Evolutionary conservation across 768 basidiomycete genomes (phyloP).

Genomic region (Termitomyces sp.): DNA sequence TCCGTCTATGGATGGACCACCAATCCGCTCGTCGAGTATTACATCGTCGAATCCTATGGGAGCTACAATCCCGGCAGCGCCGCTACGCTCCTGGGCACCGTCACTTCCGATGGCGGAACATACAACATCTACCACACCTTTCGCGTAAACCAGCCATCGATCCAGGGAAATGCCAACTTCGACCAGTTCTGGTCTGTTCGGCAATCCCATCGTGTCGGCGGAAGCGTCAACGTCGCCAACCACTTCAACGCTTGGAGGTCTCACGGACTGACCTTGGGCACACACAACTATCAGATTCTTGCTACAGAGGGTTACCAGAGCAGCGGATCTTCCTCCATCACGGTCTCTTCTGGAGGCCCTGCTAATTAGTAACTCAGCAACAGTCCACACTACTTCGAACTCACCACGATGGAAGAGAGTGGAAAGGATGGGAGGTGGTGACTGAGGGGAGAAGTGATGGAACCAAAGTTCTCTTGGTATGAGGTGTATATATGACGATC

Average conservation of each 20-base stretch:
- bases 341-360: slow-evolving; percentile 1
- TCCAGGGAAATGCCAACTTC: slow-evolving; percentile 39
- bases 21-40: slow-evolving; percentile 44
- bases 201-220: slow-evolving; percentile 28
- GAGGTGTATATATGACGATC: too few relatives aligned
- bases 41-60: slow-evolving; percentile 40
- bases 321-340: slow-evolving; percentile 26
- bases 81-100: slow-evolving; percentile 29
- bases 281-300: slow-evolving; percentile 42
- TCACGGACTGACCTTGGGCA: slow-evolving; percentile 35
- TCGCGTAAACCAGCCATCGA: slow-evolving; percentile 38
- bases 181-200: slow-evolving; percentile 45
- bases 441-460: too few relatives aligned
- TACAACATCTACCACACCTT: slow-evolving; percentile 38
- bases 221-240: slow-evolving; percentile 30
- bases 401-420: too few relatives aligned
- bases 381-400: background rate
- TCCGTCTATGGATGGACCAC: slow-evolving; percentile 45
- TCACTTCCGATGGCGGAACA: slow-evolving; percentile 36
- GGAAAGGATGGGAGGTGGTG: too few relatives aligned
- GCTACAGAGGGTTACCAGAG: slow-evolving; percentile 43
- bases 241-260: slow-evolving; percentile 42
- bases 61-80: slow-evolving; percentile 34
- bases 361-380: background rate
- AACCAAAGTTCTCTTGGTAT: too few relatives aligned